phyloP scores from a whole-genome alignment of 306 rosid genomes.

The Rubus idaeus region DNA sequence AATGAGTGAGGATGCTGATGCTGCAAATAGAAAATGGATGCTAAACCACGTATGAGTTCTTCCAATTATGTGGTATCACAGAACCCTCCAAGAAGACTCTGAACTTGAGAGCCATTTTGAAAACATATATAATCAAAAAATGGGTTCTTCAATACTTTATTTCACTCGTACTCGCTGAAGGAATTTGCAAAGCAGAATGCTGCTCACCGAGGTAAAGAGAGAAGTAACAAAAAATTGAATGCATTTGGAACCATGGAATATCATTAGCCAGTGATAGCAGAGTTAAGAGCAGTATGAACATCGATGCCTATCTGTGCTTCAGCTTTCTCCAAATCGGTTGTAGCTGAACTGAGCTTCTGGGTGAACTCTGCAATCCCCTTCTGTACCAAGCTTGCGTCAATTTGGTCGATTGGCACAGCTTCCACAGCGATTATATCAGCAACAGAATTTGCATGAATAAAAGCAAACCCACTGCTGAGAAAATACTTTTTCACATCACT shows the following conservation, averaged over 20 bases:
- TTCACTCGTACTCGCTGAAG: not conserved
- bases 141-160: conserved; percentile 3
- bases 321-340: conserved; percentile 93
- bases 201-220: not conserved
- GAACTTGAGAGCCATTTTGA: not conserved
- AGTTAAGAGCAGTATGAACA: conserved; percentile 80
- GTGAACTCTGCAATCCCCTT: conserved; percentile 93
- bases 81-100: not conserved
- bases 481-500: conserved; percentile 70
- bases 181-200: not conserved
- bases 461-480: conserved; percentile 85
- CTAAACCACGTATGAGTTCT: not conserved
- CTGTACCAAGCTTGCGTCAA: conserved; percentile 71
- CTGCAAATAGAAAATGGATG: not conserved
- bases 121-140: not conserved
- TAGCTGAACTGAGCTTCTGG: conserved; percentile 83
- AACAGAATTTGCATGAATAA: conserved; percentile 82
- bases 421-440: conserved; percentile 94
- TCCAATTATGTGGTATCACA: not conserved
- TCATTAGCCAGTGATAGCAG: conserved; percentile 61
- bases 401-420: conserved; percentile 71
- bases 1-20: too few species aligned
- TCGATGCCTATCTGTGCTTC: conserved; percentile 96
- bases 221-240: not conserved
- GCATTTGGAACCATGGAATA: not conserved